phyloP scores from a whole-genome alignment of 768 basidiomycete species.

The Gymnopilus junonius region DNA sequence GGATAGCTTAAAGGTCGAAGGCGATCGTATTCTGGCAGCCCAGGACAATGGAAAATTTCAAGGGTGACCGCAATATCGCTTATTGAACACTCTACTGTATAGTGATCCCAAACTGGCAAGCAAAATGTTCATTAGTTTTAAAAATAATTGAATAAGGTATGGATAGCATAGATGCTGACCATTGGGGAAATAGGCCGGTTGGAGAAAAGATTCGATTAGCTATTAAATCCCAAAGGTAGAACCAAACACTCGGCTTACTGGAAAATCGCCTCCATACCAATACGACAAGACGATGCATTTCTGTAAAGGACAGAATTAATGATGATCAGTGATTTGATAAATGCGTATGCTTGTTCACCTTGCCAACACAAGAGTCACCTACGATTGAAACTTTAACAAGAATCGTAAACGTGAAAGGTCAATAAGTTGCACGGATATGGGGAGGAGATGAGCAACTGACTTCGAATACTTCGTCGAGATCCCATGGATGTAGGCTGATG shows the following conservation, averaged over 20 bases:
- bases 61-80: neutral
- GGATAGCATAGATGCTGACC: too few relatives aligned
- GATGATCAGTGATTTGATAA: too few relatives aligned
- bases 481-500: too few relatives aligned
- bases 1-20: slow-evolving; percentile 2
- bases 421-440: neutral
- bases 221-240: too few relatives aligned
- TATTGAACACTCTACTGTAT: neutral
- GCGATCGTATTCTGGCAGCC: neutral
- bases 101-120: neutral
- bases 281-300: too few relatives aligned
- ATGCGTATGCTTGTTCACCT: too few relatives aligned
- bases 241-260: too few relatives aligned
- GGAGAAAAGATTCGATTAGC: neutral
- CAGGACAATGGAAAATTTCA: neutral
- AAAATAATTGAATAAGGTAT: too few relatives aligned
- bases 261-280: too few relatives aligned
- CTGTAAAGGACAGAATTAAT: too few relatives aligned
- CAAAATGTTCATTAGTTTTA: too few relatives aligned
- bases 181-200: too few relatives aligned
- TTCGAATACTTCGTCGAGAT: neutral
- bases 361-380: neutral
- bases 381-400: neutral
- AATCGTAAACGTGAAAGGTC: neutral
- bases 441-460: neutral